phyloP scores from a whole-genome alignment of 225 moss, liverwort and hornwort genomes.

The Bryoerythrophyllum caledonicum region DNA sequence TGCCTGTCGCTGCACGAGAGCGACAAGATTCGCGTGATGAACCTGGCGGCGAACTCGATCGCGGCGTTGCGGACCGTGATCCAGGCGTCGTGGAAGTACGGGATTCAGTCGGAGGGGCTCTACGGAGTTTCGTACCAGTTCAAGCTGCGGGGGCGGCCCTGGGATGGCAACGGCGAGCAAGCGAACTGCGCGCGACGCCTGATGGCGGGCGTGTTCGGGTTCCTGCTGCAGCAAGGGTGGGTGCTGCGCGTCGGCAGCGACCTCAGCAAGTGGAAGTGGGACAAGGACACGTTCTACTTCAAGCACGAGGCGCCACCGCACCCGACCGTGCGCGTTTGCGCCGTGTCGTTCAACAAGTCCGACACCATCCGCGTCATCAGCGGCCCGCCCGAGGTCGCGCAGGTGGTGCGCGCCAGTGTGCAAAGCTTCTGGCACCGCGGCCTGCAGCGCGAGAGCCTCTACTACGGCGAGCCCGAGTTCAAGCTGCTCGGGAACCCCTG shows the following conservation, averaged over 20 bases:
- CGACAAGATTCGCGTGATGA: conserved; percentile 56
- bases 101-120: conserved; percentile 46
- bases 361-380: conserved; percentile 54
- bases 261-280: not conserved
- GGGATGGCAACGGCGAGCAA: conserved; percentile 18
- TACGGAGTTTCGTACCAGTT: conserved; percentile 43
- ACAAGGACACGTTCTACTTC: conserved; percentile 55
- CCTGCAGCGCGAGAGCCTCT: conserved; percentile 27
- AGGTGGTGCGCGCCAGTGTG: conserved; percentile 30
- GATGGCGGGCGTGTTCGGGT: conserved; percentile 34
- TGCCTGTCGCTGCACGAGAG: conserved; percentile 39
- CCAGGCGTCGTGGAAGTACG: conserved; percentile 29
- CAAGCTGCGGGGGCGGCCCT: conserved; percentile 52
- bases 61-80: conserved; percentile 34
- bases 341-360: conserved; percentile 38
- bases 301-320: conserved; percentile 7
- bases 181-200: conserved; percentile 29
- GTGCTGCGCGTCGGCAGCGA: conserved; percentile 19
- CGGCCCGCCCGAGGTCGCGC: conserved; percentile 30
- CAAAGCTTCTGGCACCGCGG: conserved; percentile 42
- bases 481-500: conserved; percentile 52
- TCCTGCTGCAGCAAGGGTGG: conserved; percentile 54
- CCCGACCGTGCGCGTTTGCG: conserved; percentile 24
- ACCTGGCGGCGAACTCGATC: conserved; percentile 22
- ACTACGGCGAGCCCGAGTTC: conserved; percentile 49